Percentiles rank a stretch among this genome's conserved stretches.
Evolutionary conservation across 176 grass and related monocot genomes (phyloP).

Genomic region (Ampelocalamus luodianensis): DNA sequence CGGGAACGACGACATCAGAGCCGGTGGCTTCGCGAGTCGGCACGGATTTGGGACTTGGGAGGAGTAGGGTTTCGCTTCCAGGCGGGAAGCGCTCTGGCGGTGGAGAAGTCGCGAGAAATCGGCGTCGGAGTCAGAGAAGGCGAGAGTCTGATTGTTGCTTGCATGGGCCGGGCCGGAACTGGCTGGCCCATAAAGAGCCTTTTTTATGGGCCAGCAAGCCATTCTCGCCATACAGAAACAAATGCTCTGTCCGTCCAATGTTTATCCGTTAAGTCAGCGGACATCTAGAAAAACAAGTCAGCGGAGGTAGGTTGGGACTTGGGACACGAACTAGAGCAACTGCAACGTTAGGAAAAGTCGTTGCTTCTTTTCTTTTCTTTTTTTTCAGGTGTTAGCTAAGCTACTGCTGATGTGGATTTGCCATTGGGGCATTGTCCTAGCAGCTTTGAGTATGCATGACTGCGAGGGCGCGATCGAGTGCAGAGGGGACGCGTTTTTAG

Average conservation of each 20-base stretch:
- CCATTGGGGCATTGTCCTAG: no score
- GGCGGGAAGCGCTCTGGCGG: background rate
- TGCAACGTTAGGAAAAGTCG: no score
- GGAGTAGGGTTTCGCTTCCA: background rate
- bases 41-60: no score
- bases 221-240: background rate
- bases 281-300: no score
- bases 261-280: background rate
- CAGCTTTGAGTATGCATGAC: background rate
- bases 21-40: background rate
- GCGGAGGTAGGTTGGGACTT: no score
- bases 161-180: background rate
- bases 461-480: background rate
- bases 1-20: conserved; percentile 41
- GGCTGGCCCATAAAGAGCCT: background rate
- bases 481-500: no score
- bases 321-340: no score
- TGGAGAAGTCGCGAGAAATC: background rate
- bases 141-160: background rate
- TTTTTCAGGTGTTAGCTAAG: no score
- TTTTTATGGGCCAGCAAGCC: background rate
- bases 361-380: no score
- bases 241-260: background rate
- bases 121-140: background rate
- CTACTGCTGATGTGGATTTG: no score